Base-by-base conservation (phyloP, 176 grass and related monocot species). In the Eleusine indica region DNA sequence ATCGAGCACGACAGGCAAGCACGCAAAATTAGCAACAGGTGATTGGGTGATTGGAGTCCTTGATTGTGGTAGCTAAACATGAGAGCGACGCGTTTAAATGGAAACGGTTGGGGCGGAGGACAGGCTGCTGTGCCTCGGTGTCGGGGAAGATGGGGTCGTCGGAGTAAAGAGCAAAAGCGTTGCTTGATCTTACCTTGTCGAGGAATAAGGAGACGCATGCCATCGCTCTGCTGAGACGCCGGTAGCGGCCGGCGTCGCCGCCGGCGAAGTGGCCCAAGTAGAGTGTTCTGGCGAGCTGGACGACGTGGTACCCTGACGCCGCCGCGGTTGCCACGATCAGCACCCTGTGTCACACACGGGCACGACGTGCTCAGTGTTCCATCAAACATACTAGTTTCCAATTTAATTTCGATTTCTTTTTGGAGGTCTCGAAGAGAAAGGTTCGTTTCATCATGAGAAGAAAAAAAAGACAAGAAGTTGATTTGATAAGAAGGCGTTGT, bases 271-370 rank as follows among this genome's bases (percentile, higher is more conserved):
- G 60, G 37, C 16, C 68, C 22, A 42, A 37, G 83, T 54, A 72
- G 22, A 93, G 38, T 70, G 70, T 64, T 30, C 70, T 68, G 42
- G 82, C 47, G 41, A 97, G 80, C 75, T 92, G 86, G 5, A 88
- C 65, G 28, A 89, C 85, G 60, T 97, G 90, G 87, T 97, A 94
- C 44, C 81, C 90, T 8, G 90, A 84, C 2, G 92, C 88, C 4
- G 49, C 80, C 10, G 89, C 82, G 1, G 74, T 43, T 12, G 68
- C 80, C 44, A 97, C 14, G 47, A 86, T 82, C 54, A 92, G 77
- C 73, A 88, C 53, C 92, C 91, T 92, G 61, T 1, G 4, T 5
- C 57, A 43, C 17, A 2, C 30, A 37, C 53, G 9, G 35, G 6
- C 66, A 41, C 41, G 14, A 68, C 1, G 66, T 19, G 5, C 35